Evolutionary conservation across 331 rosid species (phyloP).

Genomic region (Malus hybrid): DNA sequence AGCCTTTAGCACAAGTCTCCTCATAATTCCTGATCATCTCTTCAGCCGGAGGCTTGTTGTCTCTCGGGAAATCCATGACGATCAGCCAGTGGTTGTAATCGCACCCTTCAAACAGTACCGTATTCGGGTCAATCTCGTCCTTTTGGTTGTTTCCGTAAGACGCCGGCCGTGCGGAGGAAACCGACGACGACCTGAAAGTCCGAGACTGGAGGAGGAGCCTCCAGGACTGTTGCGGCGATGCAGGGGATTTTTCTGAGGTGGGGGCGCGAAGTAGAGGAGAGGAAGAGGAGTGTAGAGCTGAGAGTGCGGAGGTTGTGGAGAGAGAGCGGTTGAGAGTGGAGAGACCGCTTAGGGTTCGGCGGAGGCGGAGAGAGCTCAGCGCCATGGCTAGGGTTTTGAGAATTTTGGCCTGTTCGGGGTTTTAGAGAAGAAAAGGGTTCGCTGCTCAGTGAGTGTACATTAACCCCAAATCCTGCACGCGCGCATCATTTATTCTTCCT

Average conservation of each 20-base stretch:
- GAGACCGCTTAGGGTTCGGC: constrained; percentile 28
- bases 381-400: constrained; percentile 10
- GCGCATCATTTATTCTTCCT: too few relatives aligned
- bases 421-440: not conserved
- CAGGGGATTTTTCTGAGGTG: not conserved
- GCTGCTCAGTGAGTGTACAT: accelerated
- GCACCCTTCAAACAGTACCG: constrained; percentile 85
- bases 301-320: not conserved
- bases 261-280: constrained; percentile 2
- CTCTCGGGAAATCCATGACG: constrained; percentile 68
- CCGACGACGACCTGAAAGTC: constrained; percentile 37
- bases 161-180: constrained; percentile 28
- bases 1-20: constrained; percentile 79
- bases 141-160: constrained; percentile 8
- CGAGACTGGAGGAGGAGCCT: constrained; percentile 27
- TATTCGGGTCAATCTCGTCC: constrained; percentile 67
- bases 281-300: not conserved
- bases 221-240: not conserved
- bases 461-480: too few relatives aligned
- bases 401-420: not conserved
- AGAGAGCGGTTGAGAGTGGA: constrained; percentile 31
- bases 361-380: constrained; percentile 18
- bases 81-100: constrained; percentile 97
- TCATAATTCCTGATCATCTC: constrained; percentile 68
- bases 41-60: constrained; percentile 43